A percentile compares a stretch with the other conserved stretches of the same genome.
phyloP scores from a whole-genome alignment of 352 stramenopile genomes.

The Pythium phragmitis region DNA sequence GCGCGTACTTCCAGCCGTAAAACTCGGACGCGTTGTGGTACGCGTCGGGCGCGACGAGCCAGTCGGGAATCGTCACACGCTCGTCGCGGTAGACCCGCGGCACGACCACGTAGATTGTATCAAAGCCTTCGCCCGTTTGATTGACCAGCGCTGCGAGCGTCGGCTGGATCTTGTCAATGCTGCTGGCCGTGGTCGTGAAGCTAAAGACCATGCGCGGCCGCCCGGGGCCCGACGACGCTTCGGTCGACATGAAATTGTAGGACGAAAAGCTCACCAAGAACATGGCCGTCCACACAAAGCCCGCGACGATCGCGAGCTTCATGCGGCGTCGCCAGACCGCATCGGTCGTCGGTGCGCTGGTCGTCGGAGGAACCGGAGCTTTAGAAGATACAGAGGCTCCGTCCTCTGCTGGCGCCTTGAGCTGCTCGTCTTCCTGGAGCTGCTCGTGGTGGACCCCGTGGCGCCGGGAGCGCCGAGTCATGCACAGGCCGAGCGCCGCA shows the following conservation, averaged over 20 bases:
- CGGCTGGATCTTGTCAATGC: slow-evolving; percentile 37
- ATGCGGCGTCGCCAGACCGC: slow-evolving; percentile 24
- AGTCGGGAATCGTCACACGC: slow-evolving; percentile 39
- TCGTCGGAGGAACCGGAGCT: neutral
- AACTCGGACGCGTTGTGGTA: slow-evolving; percentile 30
- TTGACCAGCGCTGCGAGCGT: slow-evolving; percentile 41
- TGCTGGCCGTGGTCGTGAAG: slow-evolving; percentile 46
- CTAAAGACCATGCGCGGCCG: slow-evolving; percentile 53
- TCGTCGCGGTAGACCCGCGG: slow-evolving; percentile 38
- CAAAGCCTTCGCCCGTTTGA: slow-evolving; percentile 42
- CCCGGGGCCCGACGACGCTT: slow-evolving; percentile 20
- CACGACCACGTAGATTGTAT: slow-evolving; percentile 49
- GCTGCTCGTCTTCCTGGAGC: neutral
- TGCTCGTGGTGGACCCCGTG: neutral
- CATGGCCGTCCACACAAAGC: slow-evolving; percentile 37
- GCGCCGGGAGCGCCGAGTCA: slow-evolving; percentile 13
- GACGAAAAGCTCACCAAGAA: slow-evolving; percentile 42
- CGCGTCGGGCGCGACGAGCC: slow-evolving; percentile 30
- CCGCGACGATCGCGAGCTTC: slow-evolving; percentile 28
- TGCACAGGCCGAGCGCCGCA: slow-evolving; percentile 14
- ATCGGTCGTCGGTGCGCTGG: neutral
- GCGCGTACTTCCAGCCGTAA: slow-evolving; percentile 36
- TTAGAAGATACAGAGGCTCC: no score
- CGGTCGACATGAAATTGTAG: slow-evolving; percentile 26
- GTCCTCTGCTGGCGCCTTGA: slow-evolving; percentile 21